These are phyloP conservation scores for Mucor mucedo DNA, from an alignment of 371 early-diverging fungal genomes.

Conservation along the genomic window DNA sequence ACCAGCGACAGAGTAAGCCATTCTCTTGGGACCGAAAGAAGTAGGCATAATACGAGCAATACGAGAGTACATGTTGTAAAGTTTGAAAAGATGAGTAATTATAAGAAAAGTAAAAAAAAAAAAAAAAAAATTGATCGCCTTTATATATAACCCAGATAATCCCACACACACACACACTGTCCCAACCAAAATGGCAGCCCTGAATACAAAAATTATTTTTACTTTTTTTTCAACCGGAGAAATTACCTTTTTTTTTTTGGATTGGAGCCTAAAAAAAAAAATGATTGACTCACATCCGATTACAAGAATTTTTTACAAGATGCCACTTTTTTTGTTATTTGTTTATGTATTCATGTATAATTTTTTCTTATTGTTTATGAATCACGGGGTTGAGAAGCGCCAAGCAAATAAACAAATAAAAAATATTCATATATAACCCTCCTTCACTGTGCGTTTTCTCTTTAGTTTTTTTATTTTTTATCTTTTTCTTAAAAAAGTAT, in stretches of 20 bases:
- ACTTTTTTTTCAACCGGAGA: not conserved
- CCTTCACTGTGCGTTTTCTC: not conserved
- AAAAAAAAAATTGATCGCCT: slow-evolving; percentile 1
- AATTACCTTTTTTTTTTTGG: not conserved
- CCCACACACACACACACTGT: not conserved
- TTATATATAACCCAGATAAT: slow-evolving; percentile 5
- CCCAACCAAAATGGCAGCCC: slow-evolving; percentile 1
- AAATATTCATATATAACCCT: not conserved
- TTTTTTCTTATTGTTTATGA: not conserved
- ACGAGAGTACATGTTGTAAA: slow-evolving; percentile 27
- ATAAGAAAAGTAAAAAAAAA: too few relatives aligned
- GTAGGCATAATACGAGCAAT: slow-evolving; percentile 27
- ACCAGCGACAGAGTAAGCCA: slow-evolving; percentile 21
- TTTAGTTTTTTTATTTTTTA: not conserved
- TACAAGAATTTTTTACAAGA: not conserved
- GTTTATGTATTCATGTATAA: not conserved
- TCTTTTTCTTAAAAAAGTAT: not conserved
- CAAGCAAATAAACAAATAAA: slow-evolving; percentile 2
- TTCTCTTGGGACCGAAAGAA: slow-evolving; percentile 28
- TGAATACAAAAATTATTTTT: not conserved
- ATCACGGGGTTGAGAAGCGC: slow-evolving; percentile 1
- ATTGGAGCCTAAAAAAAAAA: not conserved
- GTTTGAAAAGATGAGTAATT: not conserved
- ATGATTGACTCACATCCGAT: not conserved
- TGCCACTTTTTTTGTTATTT: not conserved